Base-by-base conservation (phyloP, 371 early-diverging fungal species). In the Rhizopus stolonifer region DNA sequence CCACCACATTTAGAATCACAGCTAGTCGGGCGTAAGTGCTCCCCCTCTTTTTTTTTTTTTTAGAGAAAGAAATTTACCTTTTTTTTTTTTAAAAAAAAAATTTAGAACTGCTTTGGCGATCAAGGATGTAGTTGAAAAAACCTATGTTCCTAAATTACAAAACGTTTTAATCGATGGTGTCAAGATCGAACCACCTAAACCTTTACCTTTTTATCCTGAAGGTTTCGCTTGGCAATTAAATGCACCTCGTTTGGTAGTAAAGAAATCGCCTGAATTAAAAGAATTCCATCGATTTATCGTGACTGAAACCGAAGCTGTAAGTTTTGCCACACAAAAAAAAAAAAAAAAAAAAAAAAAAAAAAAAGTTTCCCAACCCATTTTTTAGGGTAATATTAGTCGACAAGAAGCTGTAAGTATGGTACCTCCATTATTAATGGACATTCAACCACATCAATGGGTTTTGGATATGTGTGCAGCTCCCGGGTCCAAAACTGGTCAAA, bases 361-460 rank as follows among this genome's bases (percentile, higher is more conserved):
- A 15, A 15, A 5, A 19, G 18, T 29, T 36, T 9, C 39, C 7
- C 32, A n/a, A n/a, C n/a, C n/a, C n/a, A n/a, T 34, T 32, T 10
- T n/a, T 45, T 66, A 83, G 80, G 99, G 99, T 54, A 93, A 95
- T 66, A 89, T 99, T 50, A 93, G 92, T 65, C 81, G 99, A 40
- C 99, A 99, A 75, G 99, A 99, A 64, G 90, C 92, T 10, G 99
- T 99, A 40, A 92, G 93, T 72, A 99, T 99, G 99, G 90, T 99
- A 49, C 99, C 99, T 18, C 93, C 94, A 19, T 72, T 94, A 56
- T 70, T 99, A 15, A 80, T 99, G 68, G 93, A 96, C 58, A 88
- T 99, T n/a, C 70, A 93, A 64, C 87, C 94, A 14, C 79, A 92
- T 54, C 95, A 97, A 65, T 78, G 64, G 64, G 64, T 89, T 14